Evolutionary conservation across 257 asterid species (phyloP), one percentile per base, ranked within the genome.

Genomic region (Fraxinus pennsylvanica): DNA sequence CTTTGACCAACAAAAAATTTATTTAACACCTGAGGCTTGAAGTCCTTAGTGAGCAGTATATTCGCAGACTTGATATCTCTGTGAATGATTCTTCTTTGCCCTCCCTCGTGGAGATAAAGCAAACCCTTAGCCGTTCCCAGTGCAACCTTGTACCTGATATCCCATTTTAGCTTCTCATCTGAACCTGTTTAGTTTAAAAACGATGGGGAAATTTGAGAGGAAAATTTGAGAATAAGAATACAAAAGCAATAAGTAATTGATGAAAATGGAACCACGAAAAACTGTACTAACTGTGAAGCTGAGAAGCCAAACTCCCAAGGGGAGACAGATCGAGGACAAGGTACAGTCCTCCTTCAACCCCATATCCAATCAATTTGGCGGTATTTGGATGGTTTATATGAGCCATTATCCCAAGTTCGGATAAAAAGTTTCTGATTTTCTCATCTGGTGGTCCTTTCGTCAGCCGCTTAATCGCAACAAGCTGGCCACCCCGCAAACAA

Each of bases 351-450:
- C 96, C 89, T 87, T 92, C 99, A n/a, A 91, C 97, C 35, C 98
- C 98, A 78, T 96, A 96, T 45, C 99, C 99, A 1, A 96, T 86
- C 91, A 93, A 68, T 74, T 88, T 96, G 39, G 99, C 95, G 1
- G 98, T 96, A 73, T 96, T 96, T 12, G 97, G 98, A 85, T 96
- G 98, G 78, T 92, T 90, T 22, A 96, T 86, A 70, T 96, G 99
- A 15, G 95, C 99, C 99, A 96, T 96, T 77, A 96, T 93, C 72
- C 99, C 99, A 29, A 96, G 93, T 76, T 96, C 99, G 0, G 97
- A 82, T 33, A 96, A 86, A 79, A 96, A 96, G 45, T 96, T 97
- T 3, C 88, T 91, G 21, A 80, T 86, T 71, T 89, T 86, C 82
- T 96, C 97, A 14, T 96, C 97, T 71, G 78, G 47, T 0, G 86